These are phyloP conservation scores for Sporothrix protearum DNA, from an alignment of 2,329 filamentous ascomycete species.

Conservation along the genomic window DNA sequence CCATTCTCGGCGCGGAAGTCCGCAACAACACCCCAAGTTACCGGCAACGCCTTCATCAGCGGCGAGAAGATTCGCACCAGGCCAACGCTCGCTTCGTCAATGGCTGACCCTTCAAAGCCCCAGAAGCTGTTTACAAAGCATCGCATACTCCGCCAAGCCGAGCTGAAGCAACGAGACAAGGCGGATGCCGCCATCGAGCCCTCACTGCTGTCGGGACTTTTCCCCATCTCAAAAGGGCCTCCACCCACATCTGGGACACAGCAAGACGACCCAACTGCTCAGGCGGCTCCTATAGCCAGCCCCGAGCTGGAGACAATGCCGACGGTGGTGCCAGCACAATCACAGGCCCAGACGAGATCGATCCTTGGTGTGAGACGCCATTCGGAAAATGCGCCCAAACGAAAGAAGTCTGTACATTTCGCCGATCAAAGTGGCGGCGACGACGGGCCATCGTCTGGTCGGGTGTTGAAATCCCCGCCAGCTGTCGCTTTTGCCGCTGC, in stretches of 20 bases:
- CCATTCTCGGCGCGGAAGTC: neutral
- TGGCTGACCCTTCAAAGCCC: slow-evolving; percentile 41
- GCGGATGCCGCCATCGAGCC: slow-evolving; percentile 43
- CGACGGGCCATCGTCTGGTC: neutral
- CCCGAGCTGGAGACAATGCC: neutral
- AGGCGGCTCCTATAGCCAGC: neutral
- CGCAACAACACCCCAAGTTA: slow-evolving; percentile 28
- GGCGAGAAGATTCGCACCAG: slow-evolving; percentile 42
- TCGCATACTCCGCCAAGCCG: slow-evolving; percentile 40
- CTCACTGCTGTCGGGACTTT: slow-evolving; percentile 32
- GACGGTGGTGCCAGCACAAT: neutral
- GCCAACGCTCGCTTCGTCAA: slow-evolving; percentile 38
- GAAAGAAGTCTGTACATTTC: slow-evolving; percentile 41
- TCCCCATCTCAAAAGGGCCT: slow-evolving; percentile 34
- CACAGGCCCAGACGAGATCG: neutral
- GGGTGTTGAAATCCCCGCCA: slow-evolving; percentile 2
- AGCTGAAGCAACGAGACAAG: slow-evolving; percentile 43
- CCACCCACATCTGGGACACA: neutral
- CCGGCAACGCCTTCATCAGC: slow-evolving; percentile 45
- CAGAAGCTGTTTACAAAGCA: slow-evolving; percentile 42
- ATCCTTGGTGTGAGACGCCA: neutral
- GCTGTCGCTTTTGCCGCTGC: neutral
- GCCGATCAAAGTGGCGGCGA: slow-evolving; percentile 24
- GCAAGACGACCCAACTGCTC: no score
- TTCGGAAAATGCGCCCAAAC: slow-evolving; percentile 30